phyloP scores from a whole-genome alignment of 352 stramenopile species.

The Globisporangium orthogonon region DNA sequence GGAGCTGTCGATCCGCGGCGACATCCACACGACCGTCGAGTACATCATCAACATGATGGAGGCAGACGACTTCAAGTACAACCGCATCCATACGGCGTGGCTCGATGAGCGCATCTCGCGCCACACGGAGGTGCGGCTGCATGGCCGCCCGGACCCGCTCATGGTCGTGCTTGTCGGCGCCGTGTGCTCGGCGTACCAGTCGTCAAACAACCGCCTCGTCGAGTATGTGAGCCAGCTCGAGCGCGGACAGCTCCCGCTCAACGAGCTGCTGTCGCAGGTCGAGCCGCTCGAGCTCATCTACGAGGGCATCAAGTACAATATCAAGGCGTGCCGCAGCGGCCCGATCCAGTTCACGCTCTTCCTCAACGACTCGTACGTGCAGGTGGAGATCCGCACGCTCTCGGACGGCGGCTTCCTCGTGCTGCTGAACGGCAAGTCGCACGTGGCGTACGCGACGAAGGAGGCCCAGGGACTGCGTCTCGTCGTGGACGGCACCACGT shows the following conservation, averaged over 20 bases:
- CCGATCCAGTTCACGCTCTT: slow-evolving; percentile 90
- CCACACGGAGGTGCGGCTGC: slow-evolving; percentile 87
- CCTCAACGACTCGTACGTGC: slow-evolving; percentile 83
- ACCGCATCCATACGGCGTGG: slow-evolving; percentile 99
- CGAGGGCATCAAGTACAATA: slow-evolving; percentile 98
- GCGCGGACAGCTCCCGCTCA: slow-evolving; percentile 90
- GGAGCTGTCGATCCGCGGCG: slow-evolving; percentile 98
- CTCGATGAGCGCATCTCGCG: slow-evolving; percentile 95
- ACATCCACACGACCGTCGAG: slow-evolving; percentile 99
- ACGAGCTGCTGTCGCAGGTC: slow-evolving; percentile 76
- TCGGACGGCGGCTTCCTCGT: slow-evolving; percentile 98
- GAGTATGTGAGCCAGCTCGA: slow-evolving; percentile 84
- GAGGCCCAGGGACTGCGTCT: slow-evolving; percentile 88
- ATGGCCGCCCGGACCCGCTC: slow-evolving; percentile 76
- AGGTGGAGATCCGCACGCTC: slow-evolving; percentile 94
- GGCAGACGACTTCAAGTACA: slow-evolving; percentile 97
- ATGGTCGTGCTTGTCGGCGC: slow-evolving; percentile 88
- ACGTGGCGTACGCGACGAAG: slow-evolving; percentile 96
- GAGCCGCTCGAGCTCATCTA: slow-evolving; percentile 97
- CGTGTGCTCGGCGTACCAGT: slow-evolving; percentile 77
- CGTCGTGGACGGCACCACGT: slow-evolving; percentile 93
- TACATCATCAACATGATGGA: slow-evolving; percentile 99
- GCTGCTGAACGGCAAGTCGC: slow-evolving; percentile 93
- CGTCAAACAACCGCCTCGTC: slow-evolving; percentile 60
- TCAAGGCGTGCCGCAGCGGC: slow-evolving; percentile 88